Evolutionary conservation across 495 filamentous ascomycete genomes (phyloP).

Genomic region (Aspergillus ostianus): DNA sequence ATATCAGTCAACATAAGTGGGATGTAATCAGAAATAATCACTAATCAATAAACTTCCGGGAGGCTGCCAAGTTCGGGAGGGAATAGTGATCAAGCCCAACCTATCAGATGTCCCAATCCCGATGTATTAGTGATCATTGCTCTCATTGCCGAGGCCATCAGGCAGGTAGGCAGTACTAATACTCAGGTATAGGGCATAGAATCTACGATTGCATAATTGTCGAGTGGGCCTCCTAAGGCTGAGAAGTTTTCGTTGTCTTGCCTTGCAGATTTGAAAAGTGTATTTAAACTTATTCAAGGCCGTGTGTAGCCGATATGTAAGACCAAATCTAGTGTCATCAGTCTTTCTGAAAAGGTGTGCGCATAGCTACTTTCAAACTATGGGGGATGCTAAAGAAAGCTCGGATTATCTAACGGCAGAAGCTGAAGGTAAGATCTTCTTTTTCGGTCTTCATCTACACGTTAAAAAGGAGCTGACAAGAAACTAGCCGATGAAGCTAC

Average conservation of each 20-base stretch:
- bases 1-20: not conserved
- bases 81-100: not conserved
- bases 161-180: not conserved
- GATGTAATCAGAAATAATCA: not conserved
- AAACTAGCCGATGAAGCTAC: not conserved
- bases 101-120: not conserved
- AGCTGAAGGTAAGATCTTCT: not conserved
- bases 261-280: not conserved
- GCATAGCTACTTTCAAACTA: not conserved
- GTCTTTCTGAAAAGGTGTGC: not conserved
- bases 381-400: not conserved
- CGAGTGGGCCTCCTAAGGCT: not conserved
- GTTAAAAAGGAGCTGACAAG: not conserved
- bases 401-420: not conserved
- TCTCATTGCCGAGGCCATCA: not conserved
- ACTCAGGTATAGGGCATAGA: conserved; percentile 8
- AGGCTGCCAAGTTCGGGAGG: not conserved
- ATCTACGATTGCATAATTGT: conserved; percentile 6
- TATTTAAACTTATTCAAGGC: not conserved
- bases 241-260: too few relatives aligned
- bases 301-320: not conserved
- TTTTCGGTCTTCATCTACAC: not conserved
- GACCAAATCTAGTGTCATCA: not conserved
- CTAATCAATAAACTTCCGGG: not conserved
- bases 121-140: not conserved